These are phyloP conservation scores for Dendrobium officinale DNA, from an alignment of 106 monocot genomes.

Conservation along the genomic window DNA sequence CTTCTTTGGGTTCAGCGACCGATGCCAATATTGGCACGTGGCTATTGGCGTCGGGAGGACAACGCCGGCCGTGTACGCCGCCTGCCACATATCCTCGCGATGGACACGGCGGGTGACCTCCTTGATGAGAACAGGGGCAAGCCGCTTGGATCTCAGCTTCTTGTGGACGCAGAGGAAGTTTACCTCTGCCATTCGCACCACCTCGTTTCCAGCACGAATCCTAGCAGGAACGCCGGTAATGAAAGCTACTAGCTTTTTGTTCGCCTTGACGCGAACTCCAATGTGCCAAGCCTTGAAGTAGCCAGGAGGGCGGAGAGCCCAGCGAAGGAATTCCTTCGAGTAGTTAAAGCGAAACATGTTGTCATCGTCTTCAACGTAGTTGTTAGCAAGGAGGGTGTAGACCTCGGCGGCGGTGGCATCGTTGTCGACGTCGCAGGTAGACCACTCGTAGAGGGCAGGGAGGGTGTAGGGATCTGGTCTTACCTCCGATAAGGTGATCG, in stretches of 20 bases:
- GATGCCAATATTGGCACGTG: conserved; percentile 73
- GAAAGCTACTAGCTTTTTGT: conserved; percentile 78
- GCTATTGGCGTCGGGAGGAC: conserved; percentile 59
- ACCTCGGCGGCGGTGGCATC: conserved; percentile 46
- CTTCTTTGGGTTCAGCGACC: conserved; percentile 73
- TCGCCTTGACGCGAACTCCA: conserved; percentile 53
- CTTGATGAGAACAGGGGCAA: conserved; percentile 78
- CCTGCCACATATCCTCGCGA: conserved; percentile 70
- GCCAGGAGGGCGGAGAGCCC: conserved; percentile 74
- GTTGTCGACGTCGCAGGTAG: conserved; percentile 64
- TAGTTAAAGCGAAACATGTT: conserved; percentile 94
- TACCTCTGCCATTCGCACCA: conserved; percentile 68
- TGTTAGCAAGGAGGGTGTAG: conserved; percentile 58
- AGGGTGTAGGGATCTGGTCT: conserved; percentile 56
- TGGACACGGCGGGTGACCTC: conserved; percentile 63
- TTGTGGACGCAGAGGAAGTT: conserved; percentile 82
- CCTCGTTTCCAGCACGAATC: conserved; percentile 39
- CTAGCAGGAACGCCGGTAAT: conserved; percentile 72
- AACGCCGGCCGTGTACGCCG: conserved; percentile 66
- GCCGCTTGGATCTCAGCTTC: conserved; percentile 69
- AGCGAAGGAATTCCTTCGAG: conserved; percentile 63
- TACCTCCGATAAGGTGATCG: conserved; percentile 57
- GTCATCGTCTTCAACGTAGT: conserved; percentile 93
- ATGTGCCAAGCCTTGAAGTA: conserved; percentile 72
- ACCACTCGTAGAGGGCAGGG: conserved; percentile 69